Percentiles rank a stretch among this genome's conserved stretches.
Evolutionary conservation across 768 basidiomycete genomes (phyloP).

Genomic region (Hygrophorus russula): DNA sequence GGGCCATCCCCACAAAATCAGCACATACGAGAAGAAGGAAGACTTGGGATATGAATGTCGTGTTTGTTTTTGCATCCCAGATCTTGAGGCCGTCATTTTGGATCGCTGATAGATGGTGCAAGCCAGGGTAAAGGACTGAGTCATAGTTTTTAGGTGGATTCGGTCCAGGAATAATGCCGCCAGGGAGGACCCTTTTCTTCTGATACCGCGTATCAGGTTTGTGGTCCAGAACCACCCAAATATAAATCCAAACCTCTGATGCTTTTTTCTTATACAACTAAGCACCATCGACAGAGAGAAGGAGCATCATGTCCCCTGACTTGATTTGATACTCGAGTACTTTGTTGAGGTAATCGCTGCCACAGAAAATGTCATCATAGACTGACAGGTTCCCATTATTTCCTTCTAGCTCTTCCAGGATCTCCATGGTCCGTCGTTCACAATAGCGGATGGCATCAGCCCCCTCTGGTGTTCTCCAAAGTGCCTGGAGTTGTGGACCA

Average conservation of each 20-base stretch:
- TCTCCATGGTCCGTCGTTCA: conserved; percentile 10
- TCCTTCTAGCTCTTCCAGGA: conserved; percentile 10
- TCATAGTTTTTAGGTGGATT: conserved; percentile 23
- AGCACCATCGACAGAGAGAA: conserved; percentile 27
- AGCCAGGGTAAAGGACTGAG: conserved; percentile 21
- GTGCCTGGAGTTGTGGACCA: too few species aligned
- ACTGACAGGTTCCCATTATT: conserved; percentile 1
- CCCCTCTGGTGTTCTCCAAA: conserved; percentile 13
- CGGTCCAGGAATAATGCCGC: conserved; percentile 22
- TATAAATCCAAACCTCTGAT: conserved; percentile 22
- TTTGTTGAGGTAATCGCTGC: conserved; percentile 17
- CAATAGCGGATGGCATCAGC: conserved; percentile 20
- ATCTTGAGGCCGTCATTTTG: conserved; percentile 14
- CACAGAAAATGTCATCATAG: conserved; percentile 21
- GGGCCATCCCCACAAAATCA: conserved; percentile 21
- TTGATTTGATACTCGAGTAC: conserved; percentile 13
- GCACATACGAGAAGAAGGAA: conserved; percentile 18
- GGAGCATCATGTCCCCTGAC: conserved; percentile 19
- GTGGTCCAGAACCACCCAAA: conserved; percentile 26
- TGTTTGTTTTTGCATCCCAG: conserved; percentile 10
- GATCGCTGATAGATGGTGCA: conserved; percentile 21
- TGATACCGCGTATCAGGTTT: conserved; percentile 19
- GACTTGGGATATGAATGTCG: conserved; percentile 7
- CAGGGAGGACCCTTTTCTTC: conserved; percentile 20
- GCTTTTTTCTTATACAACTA: conserved; percentile 27